phyloP scores from a whole-genome alignment of 805 yeast genomes.

The Candida methanosorbosa region DNA sequence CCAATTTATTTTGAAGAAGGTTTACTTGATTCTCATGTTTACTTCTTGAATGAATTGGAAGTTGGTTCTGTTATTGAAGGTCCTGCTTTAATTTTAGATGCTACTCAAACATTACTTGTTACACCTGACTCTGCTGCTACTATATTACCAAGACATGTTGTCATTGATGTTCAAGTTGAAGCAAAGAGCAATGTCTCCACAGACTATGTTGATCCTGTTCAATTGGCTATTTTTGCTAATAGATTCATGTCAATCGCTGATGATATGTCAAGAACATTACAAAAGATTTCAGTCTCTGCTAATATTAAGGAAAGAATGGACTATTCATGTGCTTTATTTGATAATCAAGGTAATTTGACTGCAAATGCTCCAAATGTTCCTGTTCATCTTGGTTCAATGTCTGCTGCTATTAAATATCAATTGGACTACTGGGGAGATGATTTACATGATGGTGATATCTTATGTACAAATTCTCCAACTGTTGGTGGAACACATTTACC shows the following conservation, averaged over 20 bases:
- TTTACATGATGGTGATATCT: conserved; percentile 62
- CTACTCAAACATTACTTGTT: conserved; percentile 19
- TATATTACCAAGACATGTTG: conserved; percentile 16
- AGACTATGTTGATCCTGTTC: conserved; percentile 50
- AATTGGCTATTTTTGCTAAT: conserved; percentile 70
- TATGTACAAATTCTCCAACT: conserved; percentile 74
- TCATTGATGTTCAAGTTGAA: conserved; percentile 9
- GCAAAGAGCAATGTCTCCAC: conserved; percentile 16
- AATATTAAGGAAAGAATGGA: conserved; percentile 80
- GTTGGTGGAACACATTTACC: conserved; percentile 83
- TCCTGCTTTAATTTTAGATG: conserved; percentile 19
- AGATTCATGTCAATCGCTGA: conserved; percentile 88
- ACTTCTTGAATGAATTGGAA: conserved; percentile 12
- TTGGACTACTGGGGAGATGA: conserved; percentile 55
- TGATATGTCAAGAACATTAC: conserved; percentile 76
- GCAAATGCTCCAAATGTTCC: conserved; percentile 90
- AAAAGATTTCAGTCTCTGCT: conserved; percentile 72
- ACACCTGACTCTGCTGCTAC: conserved; percentile 16
- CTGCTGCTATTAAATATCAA: conserved; percentile 65
- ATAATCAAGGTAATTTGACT: conserved; percentile 64
- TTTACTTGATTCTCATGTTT: conserved; percentile 12
- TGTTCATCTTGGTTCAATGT: conserved; percentile 82
- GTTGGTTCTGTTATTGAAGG: conserved; percentile 16
- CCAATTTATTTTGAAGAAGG: conserved; percentile 16
- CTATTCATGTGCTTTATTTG: conserved; percentile 79